Percentiles rank a stretch among this genome's conserved stretches.
Evolutionary conservation across 352 stramenopile species (phyloP).

Genomic region (Phytopythium delawarense): DNA sequence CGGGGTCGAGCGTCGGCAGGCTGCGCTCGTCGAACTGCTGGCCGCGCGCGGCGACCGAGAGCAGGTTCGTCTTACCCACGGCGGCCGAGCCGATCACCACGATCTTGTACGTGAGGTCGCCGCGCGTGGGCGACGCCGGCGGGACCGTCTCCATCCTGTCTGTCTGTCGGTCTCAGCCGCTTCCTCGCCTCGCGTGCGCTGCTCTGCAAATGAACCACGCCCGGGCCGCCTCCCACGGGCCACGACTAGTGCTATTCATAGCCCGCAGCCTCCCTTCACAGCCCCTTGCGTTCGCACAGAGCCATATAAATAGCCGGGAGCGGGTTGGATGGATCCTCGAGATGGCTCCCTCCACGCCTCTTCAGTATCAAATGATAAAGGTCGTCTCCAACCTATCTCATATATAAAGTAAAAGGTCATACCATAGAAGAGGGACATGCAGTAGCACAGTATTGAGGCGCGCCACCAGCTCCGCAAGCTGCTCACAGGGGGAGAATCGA

Average conservation of each 20-base stretch:
- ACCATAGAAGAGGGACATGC: not conserved
- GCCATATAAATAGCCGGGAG: not conserved
- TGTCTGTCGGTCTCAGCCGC: not conserved
- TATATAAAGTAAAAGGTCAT: not conserved
- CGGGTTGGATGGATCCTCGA: not conserved
- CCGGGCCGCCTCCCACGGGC: not conserved
- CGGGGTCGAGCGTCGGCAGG: constrained; percentile 45
- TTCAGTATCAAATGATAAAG: constrained; percentile 4
- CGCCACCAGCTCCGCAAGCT: not conserved
- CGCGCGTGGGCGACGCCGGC: constrained; percentile 32
- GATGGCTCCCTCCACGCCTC: not conserved
- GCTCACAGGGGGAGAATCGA: not conserved
- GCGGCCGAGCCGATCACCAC: constrained; percentile 57
- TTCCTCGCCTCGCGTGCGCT: too few relatives aligned
- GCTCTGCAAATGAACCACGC: not conserved
- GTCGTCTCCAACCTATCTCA: not conserved
- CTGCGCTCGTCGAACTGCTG: constrained; percentile 56
- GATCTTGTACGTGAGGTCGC: constrained; percentile 56
- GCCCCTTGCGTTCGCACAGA: too few relatives aligned
- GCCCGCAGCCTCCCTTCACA: not conserved
- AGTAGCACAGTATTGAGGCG: not conserved
- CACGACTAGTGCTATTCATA: not conserved
- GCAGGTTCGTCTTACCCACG: constrained; percentile 65
- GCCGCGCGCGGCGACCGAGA: constrained; percentile 46
- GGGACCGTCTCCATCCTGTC: constrained; percentile 19